These are phyloP conservation scores for Lodderomyces oxycetoniae DNA, from an alignment of 1,139 yeast genomes.

Conservation along the genomic window DNA sequence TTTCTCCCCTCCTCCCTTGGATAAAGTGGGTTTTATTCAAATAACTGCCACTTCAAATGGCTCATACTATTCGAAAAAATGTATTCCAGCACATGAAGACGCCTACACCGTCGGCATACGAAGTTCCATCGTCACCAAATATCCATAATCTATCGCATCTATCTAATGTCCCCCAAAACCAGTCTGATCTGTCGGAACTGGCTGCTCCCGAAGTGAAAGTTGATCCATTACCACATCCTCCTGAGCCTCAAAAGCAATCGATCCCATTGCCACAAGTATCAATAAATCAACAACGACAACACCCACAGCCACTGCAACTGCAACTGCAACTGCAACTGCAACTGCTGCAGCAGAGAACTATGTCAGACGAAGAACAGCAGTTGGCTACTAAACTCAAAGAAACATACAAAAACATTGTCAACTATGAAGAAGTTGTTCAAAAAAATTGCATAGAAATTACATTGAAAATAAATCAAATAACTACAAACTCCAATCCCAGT, in stretches of 20 bases:
- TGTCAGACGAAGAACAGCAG: conserved; percentile 65
- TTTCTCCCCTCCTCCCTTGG: conserved; percentile 1
- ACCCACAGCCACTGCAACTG: conserved; percentile 10
- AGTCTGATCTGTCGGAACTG: conserved; percentile 36
- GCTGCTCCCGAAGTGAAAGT: conserved; percentile 7
- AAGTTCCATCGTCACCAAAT: conserved; percentile 41
- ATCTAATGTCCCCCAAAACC: conserved; percentile 21
- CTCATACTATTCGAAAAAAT: conserved; percentile 8
- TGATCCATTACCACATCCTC: conserved; percentile 4
- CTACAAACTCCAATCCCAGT: conserved; percentile 20
- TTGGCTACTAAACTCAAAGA: conserved; percentile 68
- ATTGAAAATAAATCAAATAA: conserved; percentile 45
- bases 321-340: conserved; percentile 12
- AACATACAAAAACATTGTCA: conserved; percentile 64
- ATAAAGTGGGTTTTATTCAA: not conserved
- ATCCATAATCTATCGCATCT: conserved; percentile 24
- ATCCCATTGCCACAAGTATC: conserved; percentile 3
- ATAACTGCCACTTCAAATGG: conserved; percentile 1
- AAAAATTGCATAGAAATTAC: conserved; percentile 58
- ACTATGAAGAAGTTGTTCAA: conserved; percentile 64
- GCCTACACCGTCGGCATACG: conserved; percentile 42
- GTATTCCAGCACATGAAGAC: conserved; percentile 23
- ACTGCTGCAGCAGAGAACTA: conserved; percentile 25
- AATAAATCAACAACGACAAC: conserved; percentile 12
- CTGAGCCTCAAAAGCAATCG: not conserved